A percentile compares a stretch with the other conserved stretches of the same genome.
Evolutionary conservation across 2,329 filamentous ascomycete species (phyloP).

Genomic region (Aspergillus costaricaensis): DNA sequence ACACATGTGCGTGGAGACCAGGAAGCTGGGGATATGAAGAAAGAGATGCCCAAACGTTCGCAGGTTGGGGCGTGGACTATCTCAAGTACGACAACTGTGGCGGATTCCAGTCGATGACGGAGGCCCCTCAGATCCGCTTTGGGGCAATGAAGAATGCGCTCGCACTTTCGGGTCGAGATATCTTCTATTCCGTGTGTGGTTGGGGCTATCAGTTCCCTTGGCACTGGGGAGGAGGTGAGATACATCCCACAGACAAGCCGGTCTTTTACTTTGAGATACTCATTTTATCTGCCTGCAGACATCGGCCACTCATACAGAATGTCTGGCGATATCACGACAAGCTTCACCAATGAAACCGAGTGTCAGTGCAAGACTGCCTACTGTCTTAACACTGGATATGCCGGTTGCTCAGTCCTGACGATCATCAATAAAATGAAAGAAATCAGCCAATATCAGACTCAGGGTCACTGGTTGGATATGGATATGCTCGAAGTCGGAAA

Average conservation of each 20-base stretch:
- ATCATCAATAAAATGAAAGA: constrained; percentile 17
- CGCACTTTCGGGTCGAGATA: constrained; percentile 42
- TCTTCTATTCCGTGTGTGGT: constrained; percentile 52
- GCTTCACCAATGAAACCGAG: constrained; percentile 22
- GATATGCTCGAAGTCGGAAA: constrained; percentile 54
- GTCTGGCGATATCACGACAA: constrained; percentile 28
- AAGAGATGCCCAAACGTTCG: constrained; percentile 57
- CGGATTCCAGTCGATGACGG: constrained; percentile 23
- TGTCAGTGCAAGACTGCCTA: constrained; percentile 28
- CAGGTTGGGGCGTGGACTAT: constrained; percentile 58
- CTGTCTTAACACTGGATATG: constrained; percentile 39
- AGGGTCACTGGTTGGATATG: constrained; percentile 35
- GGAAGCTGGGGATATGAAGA: constrained; percentile 52
- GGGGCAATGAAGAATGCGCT: constrained; percentile 52
- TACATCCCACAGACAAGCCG: neutral
- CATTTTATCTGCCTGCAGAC: neutral
- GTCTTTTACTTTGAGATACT: no score
- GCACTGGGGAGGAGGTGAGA: constrained; percentile 45
- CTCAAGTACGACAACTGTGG: constrained; percentile 58
- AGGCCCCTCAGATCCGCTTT: constrained; percentile 42
- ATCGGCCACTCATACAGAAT: constrained; percentile 30
- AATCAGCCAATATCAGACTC: constrained; percentile 30
- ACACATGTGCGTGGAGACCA: constrained; percentile 50
- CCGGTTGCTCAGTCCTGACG: constrained; percentile 23
- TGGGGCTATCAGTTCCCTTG: constrained; percentile 53